Evolutionary conservation across 768 basidiomycete species (phyloP).

Genomic region (Candolleomyces efflorescens): DNA sequence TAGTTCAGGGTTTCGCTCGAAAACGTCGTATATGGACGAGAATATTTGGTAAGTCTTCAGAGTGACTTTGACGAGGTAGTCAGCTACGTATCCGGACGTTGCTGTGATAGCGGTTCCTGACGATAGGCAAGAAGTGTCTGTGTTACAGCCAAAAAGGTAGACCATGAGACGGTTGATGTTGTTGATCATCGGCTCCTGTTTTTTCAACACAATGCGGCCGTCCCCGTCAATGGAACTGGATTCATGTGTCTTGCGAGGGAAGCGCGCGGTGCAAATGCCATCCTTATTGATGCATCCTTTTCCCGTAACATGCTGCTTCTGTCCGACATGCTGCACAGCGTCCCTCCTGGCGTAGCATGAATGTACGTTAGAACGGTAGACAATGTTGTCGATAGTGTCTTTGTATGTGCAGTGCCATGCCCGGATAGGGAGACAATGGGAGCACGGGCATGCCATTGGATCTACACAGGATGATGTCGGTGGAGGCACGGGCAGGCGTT

Average conservation of each 20-base stretch:
- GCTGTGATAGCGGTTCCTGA: neutral
- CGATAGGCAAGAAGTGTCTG: neutral
- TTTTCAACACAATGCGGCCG: neutral
- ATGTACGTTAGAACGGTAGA: too few species aligned
- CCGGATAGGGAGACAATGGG: neutral
- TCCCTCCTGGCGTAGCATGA: too few species aligned
- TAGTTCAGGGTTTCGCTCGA: conserved; percentile 22
- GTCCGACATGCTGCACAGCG: too few species aligned
- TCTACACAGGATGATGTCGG: neutral
- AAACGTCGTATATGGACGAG: conserved; percentile 22
- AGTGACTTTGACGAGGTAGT: neutral
- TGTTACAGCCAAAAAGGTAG: neutral
- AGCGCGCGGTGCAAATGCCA: neutral
- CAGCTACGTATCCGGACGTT: neutral
- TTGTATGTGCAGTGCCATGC: neutral
- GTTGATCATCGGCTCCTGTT: neutral
- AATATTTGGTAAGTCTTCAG: conserved; percentile 23
- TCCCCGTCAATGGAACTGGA: neutral
- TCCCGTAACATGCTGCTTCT: too few species aligned
- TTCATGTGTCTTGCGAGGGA: neutral
- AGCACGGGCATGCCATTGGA: neutral
- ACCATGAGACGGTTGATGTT: neutral
- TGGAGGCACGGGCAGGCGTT: neutral
- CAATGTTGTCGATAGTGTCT: neutral
- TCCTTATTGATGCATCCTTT: too few species aligned